Conservation (phyloP, 768 basidiomycete genomes). For the Boletus barrowsii region DNA sequence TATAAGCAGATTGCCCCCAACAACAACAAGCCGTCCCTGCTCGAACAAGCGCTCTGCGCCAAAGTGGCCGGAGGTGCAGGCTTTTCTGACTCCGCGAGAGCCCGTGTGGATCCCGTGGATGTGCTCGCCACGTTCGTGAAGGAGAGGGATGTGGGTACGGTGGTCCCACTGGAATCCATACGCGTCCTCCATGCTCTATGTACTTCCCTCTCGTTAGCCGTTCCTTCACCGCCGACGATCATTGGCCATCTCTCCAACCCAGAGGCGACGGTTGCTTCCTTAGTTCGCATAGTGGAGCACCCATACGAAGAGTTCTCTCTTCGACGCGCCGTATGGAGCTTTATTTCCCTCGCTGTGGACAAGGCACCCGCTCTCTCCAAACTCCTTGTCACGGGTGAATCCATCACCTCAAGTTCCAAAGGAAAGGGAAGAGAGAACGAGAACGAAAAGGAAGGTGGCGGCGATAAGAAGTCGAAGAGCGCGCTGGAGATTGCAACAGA, state of each 20-base stretch:
- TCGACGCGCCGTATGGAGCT: slow-evolving; percentile 78
- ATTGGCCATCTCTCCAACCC: slow-evolving; percentile 77
- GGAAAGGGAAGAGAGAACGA: slow-evolving; percentile 34
- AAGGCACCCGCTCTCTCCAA: slow-evolving; percentile 83
- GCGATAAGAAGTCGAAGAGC: slow-evolving; percentile 41
- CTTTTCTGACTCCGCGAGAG: slow-evolving; percentile 42
- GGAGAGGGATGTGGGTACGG: slow-evolving; percentile 56
- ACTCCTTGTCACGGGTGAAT: slow-evolving; percentile 74
- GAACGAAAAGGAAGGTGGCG: slow-evolving; percentile 18
- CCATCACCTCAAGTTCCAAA: slow-evolving; percentile 48
- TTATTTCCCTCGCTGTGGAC: slow-evolving; percentile 77
- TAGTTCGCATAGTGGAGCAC: slow-evolving; percentile 73
- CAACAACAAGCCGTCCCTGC: slow-evolving; percentile 52
- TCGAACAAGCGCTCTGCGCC: slow-evolving; percentile 75
- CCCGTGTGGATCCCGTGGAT: slow-evolving; percentile 69
- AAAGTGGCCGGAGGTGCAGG: slow-evolving; percentile 50
- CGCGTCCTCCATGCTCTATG: slow-evolving; percentile 66
- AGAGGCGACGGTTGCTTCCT: slow-evolving; percentile 60
- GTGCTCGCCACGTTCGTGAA: slow-evolving; percentile 67
- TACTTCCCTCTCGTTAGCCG: slow-evolving; percentile 56
- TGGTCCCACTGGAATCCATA: slow-evolving; percentile 65
- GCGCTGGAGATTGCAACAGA: slow-evolving; percentile 68
- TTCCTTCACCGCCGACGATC: slow-evolving; percentile 67
- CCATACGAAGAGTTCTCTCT: slow-evolving; percentile 75
- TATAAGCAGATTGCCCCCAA: slow-evolving; percentile 52